Base-by-base conservation (phyloP, 352 stramenopile species). In the Aphanomyces invadans region DNA sequence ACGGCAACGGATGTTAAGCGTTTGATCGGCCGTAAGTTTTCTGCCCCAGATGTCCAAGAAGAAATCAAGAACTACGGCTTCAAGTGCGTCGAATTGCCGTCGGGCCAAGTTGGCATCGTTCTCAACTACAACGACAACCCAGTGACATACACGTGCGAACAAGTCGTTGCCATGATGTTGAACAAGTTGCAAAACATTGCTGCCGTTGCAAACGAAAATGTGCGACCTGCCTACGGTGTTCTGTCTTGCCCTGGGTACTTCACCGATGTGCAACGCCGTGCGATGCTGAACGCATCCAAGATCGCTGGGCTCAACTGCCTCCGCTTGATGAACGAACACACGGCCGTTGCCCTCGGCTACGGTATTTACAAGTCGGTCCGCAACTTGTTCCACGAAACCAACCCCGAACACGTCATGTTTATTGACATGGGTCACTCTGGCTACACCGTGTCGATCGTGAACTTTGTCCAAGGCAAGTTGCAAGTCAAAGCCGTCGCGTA, bases 241-340 rank as follows among this genome's bases (percentile, higher is more conserved):
- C 72, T 99, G 36, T 96, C 90, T 53, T 96, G 98, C 75, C 97
- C 97, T 5, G 83, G 89, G 12, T 99, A 96, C 81, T 99, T 97
- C 77, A 98, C 95, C 54, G 95, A 99, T 76, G 78, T 95, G 52
- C 97, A 99, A 82, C 90, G 97, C 69, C 86, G 94, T 49, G 96
- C 93, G 21, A 85, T 99, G 71, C 77, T 99, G 12, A 92, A 95
- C 70, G 87, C 93, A 25, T 79, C 75, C 33, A 82, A 94, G 76
- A 98, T 99, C 60, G 95, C 95, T 7, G 92, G 92, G 25, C 78
- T 99, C 39, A 97, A 97, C 75, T 96, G 95, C 62, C 86, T 99
- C 69, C 88, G 96, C 38, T 80, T 99, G 56, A 97, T 99, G 70
- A 98, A 99, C 74, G 97, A 99, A 83, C 93, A 90, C 77, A 99